These are phyloP conservation scores for Aspergillus sp. DNA, from an alignment of 2,329 filamentous ascomycete genomes.

Conservation along the genomic window DNA sequence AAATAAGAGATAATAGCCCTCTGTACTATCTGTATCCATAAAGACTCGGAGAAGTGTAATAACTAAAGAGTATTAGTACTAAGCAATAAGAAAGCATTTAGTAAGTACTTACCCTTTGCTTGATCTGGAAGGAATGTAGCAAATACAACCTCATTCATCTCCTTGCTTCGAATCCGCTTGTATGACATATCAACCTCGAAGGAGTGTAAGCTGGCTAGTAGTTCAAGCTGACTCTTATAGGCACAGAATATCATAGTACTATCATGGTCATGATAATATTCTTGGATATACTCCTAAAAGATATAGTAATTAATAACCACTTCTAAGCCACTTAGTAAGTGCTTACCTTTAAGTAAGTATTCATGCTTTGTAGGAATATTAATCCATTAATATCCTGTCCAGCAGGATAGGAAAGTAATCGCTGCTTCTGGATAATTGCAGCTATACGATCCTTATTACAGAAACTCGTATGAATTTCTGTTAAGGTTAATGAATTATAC, in stretches of 20 bases:
- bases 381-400: slow-evolving; percentile 17
- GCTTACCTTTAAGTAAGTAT: slow-evolving; percentile 3
- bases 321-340: background rate
- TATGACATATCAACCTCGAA: slow-evolving; percentile 18
- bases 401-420: slow-evolving; percentile 11
- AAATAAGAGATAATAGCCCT: slow-evolving; percentile 16
- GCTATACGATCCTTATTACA: slow-evolving; percentile 13
- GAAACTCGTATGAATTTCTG: slow-evolving; percentile 13
- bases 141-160: slow-evolving; percentile 20
- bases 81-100: background rate
- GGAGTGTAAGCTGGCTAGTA: background rate
- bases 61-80: background rate
- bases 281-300: slow-evolving; percentile 15
- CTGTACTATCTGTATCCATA: slow-evolving; percentile 1
- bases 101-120: slow-evolving; percentile 13
- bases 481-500: slow-evolving; percentile 15
- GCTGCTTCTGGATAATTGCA: slow-evolving; percentile 15
- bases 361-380: background rate
- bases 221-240: slow-evolving; percentile 14
- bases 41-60: slow-evolving; percentile 17
- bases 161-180: slow-evolving; percentile 11
- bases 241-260: slow-evolving; percentile 15
- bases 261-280: slow-evolving; percentile 5
- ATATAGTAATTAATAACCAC: background rate
- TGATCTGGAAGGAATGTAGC: slow-evolving; percentile 12